Evolutionary conservation across 345 rosid genomes (phyloP).

Genomic region (Durio zibethinus): DNA sequence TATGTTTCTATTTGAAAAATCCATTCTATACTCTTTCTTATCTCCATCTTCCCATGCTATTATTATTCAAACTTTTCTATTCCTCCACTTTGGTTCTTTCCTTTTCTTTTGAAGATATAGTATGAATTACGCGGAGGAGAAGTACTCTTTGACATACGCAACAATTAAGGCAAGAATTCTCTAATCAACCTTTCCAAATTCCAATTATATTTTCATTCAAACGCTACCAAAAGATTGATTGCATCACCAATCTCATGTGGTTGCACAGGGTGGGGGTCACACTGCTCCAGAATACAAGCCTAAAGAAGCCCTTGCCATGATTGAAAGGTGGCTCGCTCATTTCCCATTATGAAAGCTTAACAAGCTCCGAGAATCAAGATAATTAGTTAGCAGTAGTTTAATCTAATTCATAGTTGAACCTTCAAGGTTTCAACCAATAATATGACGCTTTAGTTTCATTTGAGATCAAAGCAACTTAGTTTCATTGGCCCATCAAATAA

Average conservation of each 20-base stretch:
- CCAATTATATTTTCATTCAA: neutral
- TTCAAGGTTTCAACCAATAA: no score
- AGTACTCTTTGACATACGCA: neutral
- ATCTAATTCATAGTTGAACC: no score
- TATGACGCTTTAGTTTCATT: no score
- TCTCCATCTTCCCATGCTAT: no score
- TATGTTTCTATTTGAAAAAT: neutral
- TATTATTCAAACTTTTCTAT: no score
- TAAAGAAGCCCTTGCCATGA: neutral
- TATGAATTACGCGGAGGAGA: neutral
- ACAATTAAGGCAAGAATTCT: neutral
- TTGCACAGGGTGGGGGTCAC: neutral
- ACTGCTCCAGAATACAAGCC: slow-evolving; percentile 4
- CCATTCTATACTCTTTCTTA: no score
- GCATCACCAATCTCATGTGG: neutral
- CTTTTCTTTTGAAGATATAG: no score
- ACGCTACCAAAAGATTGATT: neutral
- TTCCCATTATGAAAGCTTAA: neutral
- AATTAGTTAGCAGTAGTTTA: no score
- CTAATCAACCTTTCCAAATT: no score
- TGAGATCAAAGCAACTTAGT: no score
- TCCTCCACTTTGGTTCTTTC: no score
- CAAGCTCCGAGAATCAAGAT: no score
- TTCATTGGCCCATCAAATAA: neutral
- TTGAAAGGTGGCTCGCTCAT: neutral